Percentiles rank a stretch among this genome's conserved stretches.
Evolutionary conservation across 1,284 basidiomycete genomes (phyloP).

Genomic region (Leccinum subatratum): DNA sequence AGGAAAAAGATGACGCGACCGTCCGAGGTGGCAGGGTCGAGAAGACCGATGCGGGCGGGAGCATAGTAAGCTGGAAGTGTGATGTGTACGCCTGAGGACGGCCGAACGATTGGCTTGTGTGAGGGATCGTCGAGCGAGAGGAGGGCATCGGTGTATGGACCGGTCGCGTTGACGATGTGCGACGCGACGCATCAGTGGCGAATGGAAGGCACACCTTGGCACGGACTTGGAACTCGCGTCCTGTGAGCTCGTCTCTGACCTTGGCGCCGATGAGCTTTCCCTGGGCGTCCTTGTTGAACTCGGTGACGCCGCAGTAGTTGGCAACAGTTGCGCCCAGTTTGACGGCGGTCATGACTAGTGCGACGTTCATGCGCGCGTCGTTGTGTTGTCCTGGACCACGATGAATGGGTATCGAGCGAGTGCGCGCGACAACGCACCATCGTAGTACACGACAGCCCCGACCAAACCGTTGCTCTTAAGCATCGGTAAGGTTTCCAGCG

Average conservation of each 20-base stretch:
- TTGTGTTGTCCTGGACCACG: constrained; percentile 81
- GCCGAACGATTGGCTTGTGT: constrained; percentile 84
- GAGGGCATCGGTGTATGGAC: constrained; percentile 87
- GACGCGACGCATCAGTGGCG: background rate
- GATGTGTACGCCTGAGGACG: constrained; percentile 92
- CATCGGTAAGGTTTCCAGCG: constrained; percentile 94
- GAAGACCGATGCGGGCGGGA: constrained; percentile 89
- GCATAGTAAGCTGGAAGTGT: constrained; percentile 97
- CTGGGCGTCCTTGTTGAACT: constrained; percentile 65
- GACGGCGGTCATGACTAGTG: constrained; percentile 89
- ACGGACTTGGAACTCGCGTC: constrained; percentile 77
- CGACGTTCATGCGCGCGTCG: constrained; percentile 97
- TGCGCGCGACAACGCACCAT: constrained; percentile 51
- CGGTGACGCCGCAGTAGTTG: constrained; percentile 87
- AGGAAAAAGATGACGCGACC: constrained; percentile 99
- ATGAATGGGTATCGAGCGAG: background rate
- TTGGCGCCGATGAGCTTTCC: constrained; percentile 73
- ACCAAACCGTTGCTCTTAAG: constrained; percentile 90
- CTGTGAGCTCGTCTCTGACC: constrained; percentile 80
- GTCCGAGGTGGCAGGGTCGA: constrained; percentile 94
- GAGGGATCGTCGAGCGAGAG: constrained; percentile 82
- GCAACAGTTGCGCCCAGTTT: constrained; percentile 86
- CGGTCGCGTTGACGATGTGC: constrained; percentile 90
- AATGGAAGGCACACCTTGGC: constrained; percentile 56
- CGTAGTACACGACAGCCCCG: constrained; percentile 95